Evolutionary conservation across 2,329 filamentous ascomycete species (phyloP), one percentile per base, ranked within the genome.

Genomic region (Pseudogymnoascus sp.): DNA sequence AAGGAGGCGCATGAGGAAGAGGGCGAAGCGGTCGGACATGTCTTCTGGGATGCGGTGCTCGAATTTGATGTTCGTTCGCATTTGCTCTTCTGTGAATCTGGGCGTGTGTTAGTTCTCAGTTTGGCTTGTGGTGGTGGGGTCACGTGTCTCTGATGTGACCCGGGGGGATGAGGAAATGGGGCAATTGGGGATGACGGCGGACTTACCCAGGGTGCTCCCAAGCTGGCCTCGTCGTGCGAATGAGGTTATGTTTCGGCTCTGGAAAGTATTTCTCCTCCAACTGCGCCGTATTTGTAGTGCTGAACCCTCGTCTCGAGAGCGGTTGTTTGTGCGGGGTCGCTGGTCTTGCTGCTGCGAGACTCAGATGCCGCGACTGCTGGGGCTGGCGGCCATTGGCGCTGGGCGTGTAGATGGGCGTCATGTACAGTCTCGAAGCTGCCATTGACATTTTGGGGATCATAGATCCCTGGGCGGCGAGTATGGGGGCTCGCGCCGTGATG

Each of bases 31-130:
- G 73, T 99, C 94, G 4, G 91, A 89, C 71, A 84, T 80, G 10
- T 84, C 88, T 69, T 85, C 81, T 1, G 89, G 85, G 67, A 87
- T 74, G 25, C 93, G 88, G 72, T 97, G 93, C 21, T 88, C 91
- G 3, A 93, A 84, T 51, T 80, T 79, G 59, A 97, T 84, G 17
- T 76, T 84, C 21, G 74, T 72, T 25, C 83, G 79, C 89, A 97
- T 94, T 73, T 97, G 88, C 65, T 89, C 81, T 71, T 89, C 82
- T 29, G 88, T 90, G 74, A 90, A 96, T 64, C 86, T 81, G 64
- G 29, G 15, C 51, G n/a, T 15, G 59, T 44, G 59, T 63, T 48
- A 25, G 33, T 48, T 39, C n/a, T 25, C 4, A 41, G 12, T 44
- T 44, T 13, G 39, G 10, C 29, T 12, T 27, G n/a, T 59, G 35